Evolutionary conservation across 2,329 filamentous ascomycete species (phyloP).

Genomic region (Phoma sp.): DNA sequence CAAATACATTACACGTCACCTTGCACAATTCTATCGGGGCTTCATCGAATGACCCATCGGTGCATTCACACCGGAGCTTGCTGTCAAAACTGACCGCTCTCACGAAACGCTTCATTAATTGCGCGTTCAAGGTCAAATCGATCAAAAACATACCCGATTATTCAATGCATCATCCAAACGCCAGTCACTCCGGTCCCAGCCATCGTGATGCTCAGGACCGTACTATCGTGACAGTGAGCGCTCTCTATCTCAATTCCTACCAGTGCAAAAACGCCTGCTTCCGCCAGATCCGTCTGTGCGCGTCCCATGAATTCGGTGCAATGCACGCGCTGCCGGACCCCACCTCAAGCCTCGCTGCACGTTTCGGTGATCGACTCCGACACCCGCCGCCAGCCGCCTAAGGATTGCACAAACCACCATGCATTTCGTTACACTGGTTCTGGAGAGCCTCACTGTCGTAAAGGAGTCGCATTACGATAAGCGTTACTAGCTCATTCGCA

Average conservation of each 20-base stretch:
- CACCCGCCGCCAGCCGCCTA: constrained; percentile 12
- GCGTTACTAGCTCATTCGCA: background rate
- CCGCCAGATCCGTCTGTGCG: constrained; percentile 48
- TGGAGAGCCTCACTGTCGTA: background rate
- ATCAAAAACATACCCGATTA: too few species aligned
- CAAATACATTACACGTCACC: constrained; percentile 15
- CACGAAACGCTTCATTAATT: constrained; percentile 1
- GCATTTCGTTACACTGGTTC: background rate
- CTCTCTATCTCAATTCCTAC: constrained; percentile 18
- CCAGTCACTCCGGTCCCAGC: background rate
- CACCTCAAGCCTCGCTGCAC: constrained; percentile 35
- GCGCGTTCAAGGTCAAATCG: background rate
- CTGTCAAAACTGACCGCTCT: constrained; percentile 9
- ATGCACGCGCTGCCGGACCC: constrained; percentile 39
- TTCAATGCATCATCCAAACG: background rate
- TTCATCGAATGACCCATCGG: background rate
- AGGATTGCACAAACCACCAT: constrained; percentile 11
- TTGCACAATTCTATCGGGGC: constrained; percentile 13
- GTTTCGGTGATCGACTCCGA: constrained; percentile 30
- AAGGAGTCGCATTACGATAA: background rate
- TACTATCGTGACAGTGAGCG: constrained; percentile 3
- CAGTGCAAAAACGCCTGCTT: constrained; percentile 27
- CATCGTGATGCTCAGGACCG: background rate
- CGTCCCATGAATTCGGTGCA: constrained; percentile 29
- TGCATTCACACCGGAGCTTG: constrained; percentile 12